A percentile compares a stretch with the other conserved stretches of the same genome.
phyloP scores from a whole-genome alignment of 495 filamentous ascomycete species.

The Xylaria cubensis region DNA sequence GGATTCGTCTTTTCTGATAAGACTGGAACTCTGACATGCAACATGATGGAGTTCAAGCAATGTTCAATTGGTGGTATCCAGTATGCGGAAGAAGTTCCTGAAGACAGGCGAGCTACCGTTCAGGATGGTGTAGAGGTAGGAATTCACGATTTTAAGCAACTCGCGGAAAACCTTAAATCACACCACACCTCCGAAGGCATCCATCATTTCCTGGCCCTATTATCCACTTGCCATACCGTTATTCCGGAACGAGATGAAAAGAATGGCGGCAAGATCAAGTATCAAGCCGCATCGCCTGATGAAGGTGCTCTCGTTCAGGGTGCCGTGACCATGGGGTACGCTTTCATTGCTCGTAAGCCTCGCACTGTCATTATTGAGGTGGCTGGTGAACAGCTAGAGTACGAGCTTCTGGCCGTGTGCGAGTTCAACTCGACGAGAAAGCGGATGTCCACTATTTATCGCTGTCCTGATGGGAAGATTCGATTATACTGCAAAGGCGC shows the following conservation, averaged over 20 bases:
- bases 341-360: conserved; percentile 88
- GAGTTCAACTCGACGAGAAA: conserved; percentile 99
- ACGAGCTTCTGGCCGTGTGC: conserved; percentile 92
- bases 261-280: conserved; percentile 84
- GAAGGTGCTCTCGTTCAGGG: conserved; percentile 97
- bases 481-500: conserved; percentile 95
- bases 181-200: conserved; percentile 75
- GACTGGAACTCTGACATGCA: conserved; percentile 98
- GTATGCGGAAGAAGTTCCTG: conserved; percentile 91
- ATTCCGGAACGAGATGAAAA: conserved; percentile 87
- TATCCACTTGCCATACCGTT: conserved; percentile 95
- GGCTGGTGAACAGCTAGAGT: conserved; percentile 74
- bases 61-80: conserved; percentile 91
- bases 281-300: conserved; percentile 97
- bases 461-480: conserved; percentile 95
- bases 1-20: conserved; percentile 99
- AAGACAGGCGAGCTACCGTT: conserved; percentile 82
- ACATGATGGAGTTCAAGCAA: conserved; percentile 98
- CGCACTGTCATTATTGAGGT: conserved; percentile 81
- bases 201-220: conserved; percentile 85
- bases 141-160: conserved; percentile 84
- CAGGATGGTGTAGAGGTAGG: conserved; percentile 79
- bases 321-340: conserved; percentile 83
- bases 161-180: conserved; percentile 74
- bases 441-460: conserved; percentile 96